Evolutionary conservation across 345 rosid genomes (phyloP), one percentile per base, ranked within the genome.

Genomic region (Rhodomyrtus tomentosa): DNA sequence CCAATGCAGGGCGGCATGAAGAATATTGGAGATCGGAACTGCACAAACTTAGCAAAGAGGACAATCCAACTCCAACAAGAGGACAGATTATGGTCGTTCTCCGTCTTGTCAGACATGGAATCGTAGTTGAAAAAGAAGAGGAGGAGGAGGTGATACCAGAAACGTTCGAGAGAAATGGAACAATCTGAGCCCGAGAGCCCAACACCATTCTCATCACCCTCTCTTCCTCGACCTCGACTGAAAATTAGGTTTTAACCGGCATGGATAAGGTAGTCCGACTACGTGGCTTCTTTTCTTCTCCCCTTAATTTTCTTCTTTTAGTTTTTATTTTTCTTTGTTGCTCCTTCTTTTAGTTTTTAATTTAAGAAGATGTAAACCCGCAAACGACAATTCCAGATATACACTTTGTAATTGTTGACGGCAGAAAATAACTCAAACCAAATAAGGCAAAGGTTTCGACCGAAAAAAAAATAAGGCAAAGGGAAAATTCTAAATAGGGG

Each of bases 81-180:
- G 98, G 90, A 86, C 91, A 89, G 40, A 92, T 86, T 85, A 88
- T 83, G 4, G 92, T 22, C 82, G 91, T 88, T 88, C 92, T 92
- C 86, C 93, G 87, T 24, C 90, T 90, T 56, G 87, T 87, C 85
- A 45, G 54, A 84, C 84, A n/a, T 36, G 29, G 79, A 83, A 58
- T 73, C 79, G 42, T 48, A 48, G 22, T 50, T 12, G 79, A 22
- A 40, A 25, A 42, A 24, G 45, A 29, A 21, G 45, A 59, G 54
- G 22, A 55, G 38, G 36, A 68, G 80, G 38, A 10, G 55, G 12
- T 5, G 81, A 68, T 18, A 49, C 49, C 42, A n/a, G 81, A 62
- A 36, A 18, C 9, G 4, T 68, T 45, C 25, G 81, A 52, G 50
- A 55, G 84, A n/a, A 38, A 62, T 5, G 36, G 68, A 54, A 50